Percentiles rank a stretch among this genome's conserved stretches.
phyloP scores from a whole-genome alignment of 306 rosid genomes.

The Lathyrus tuberosus region DNA sequence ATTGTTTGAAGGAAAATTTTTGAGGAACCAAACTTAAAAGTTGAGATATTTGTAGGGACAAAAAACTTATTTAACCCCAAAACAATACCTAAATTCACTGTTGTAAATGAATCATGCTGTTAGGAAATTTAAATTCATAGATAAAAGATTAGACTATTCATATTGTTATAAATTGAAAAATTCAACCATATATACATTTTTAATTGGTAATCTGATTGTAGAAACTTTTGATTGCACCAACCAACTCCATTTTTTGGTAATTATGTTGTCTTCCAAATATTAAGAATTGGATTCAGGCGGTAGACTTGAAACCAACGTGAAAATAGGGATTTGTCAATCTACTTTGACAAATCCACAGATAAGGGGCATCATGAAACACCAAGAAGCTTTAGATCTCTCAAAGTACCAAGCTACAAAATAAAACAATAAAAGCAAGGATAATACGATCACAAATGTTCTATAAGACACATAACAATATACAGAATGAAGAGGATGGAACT shows the following conservation, averaged over 20 bases:
- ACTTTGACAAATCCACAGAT: conserved; percentile 11
- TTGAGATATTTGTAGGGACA: too few relatives aligned
- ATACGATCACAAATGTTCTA: conserved; percentile 21
- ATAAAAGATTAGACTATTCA: background rate
- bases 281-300: conserved; percentile 15
- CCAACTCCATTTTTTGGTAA: background rate
- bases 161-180: background rate
- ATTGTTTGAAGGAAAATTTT: too few relatives aligned
- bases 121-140: background rate
- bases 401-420: too few relatives aligned
- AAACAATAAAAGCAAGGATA: conserved; percentile 14
- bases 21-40: too few relatives aligned
- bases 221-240: background rate
- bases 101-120: too few relatives aligned
- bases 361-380: conserved; percentile 7
- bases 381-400: background rate
- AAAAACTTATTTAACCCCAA: too few relatives aligned
- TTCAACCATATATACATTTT: background rate
- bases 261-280: conserved; percentile 5
- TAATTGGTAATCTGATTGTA: background rate
- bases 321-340: background rate
- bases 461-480: background rate
- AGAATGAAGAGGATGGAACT: background rate
- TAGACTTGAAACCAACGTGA: background rate
- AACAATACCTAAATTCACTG: too few relatives aligned